Base-by-base conservation (phyloP, 495 filamentous ascomycete species). In the Aspergillus cavernicola region DNA sequence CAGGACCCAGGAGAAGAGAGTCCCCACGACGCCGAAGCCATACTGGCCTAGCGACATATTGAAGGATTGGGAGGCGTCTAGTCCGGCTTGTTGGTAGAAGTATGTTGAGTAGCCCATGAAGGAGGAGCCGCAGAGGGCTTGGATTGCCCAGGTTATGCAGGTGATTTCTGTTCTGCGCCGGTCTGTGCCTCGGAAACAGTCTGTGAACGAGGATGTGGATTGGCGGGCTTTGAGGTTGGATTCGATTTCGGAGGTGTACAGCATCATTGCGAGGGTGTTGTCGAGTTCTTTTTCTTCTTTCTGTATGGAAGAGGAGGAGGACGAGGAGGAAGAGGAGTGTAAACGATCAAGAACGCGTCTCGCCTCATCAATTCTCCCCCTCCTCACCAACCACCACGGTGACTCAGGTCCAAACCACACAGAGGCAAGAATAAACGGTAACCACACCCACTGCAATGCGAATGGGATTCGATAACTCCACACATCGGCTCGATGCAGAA, bases 391-490 rank as follows among this genome's bases (percentile, higher is more conserved):
- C 85, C 86, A 88, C 85, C 84, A 89, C 0, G 87, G 86, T 0
- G 74, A 80, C 63, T 90, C 87, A 3, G 87, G 87, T 1, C 83
- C 84, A 29, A 86, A 77, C 24, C 74, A 71, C 60, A 84, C 78
- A 32, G 81, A 80, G 36, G 85, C 68, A 29, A 85, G 74, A 9
- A 89, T 76, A 3, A 86, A 84, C 1, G 84, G 65, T 0, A 85
- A 84, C 83, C 85, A 89, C 62, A 86, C 80, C 86, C 86, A 89
- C 65, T 90, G 86, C 4, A 88, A 63, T 5, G 79, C 81, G 53
- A 86, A 88, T 0, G 82, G 80, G 42, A 81, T 78, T 13, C 80
- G 73, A 61, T 83, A 85, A 3, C 75, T 74, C 82, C 82, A 85
- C 47, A 80, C 56, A 38, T 80, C 76, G 0, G 65, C 45, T 10